Conservation (phyloP, 306 rosid species). For the Fragaria ananassa region DNA sequence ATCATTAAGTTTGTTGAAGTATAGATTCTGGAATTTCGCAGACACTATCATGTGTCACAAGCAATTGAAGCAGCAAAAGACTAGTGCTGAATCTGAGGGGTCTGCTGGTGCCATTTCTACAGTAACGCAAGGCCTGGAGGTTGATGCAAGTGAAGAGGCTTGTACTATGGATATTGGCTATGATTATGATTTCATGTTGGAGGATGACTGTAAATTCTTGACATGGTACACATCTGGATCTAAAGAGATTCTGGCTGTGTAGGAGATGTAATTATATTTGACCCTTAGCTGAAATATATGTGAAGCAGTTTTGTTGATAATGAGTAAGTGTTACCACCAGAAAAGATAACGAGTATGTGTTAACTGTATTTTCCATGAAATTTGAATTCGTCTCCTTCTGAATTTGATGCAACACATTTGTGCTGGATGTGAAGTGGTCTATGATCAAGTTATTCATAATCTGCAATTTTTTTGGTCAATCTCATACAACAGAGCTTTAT, state of each 20-base stretch:
- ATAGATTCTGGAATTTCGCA: conserved; percentile 40
- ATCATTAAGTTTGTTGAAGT: conserved; percentile 13
- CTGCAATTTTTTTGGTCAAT: background rate
- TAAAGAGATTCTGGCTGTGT: background rate
- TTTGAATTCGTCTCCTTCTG: background rate
- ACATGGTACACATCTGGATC: background rate
- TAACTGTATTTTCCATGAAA: background rate
- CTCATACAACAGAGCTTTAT: background rate
- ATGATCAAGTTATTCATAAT: no score
- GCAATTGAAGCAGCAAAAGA: conserved; percentile 11
- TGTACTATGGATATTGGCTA: background rate
- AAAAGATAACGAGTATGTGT: background rate
- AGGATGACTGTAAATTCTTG: background rate
- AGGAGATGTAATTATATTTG: background rate
- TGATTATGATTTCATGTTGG: background rate
- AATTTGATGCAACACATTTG: background rate
- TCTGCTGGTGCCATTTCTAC: background rate
- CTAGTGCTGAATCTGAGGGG: background rate
- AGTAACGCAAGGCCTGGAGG: background rate
- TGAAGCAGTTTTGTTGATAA: background rate
- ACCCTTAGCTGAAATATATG: background rate
- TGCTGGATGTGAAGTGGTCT: no score
- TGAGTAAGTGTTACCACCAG: background rate
- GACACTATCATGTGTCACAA: conserved; percentile 57
- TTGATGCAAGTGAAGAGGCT: background rate